Percentiles rank a stretch among this genome's conserved stretches.
Conservation (phyloP, 139 green algal species). For the Zygnema circumcarinatum region DNA sequence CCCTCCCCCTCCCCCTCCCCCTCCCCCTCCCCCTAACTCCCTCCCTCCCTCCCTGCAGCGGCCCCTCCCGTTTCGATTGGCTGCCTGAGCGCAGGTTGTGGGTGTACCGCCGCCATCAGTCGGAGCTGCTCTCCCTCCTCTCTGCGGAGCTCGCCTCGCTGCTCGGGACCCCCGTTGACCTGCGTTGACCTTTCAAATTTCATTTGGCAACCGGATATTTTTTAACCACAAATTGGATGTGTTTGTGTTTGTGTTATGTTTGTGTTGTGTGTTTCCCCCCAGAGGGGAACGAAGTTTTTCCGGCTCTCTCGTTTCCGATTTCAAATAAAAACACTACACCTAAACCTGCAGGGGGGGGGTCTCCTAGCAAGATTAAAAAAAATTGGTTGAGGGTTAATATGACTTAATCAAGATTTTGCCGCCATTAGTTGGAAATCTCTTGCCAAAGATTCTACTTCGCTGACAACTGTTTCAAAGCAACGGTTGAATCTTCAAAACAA, state of each 20-base stretch:
- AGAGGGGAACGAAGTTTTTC: too few relatives aligned
- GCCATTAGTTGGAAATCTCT: too few relatives aligned
- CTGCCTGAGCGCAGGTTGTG: background rate
- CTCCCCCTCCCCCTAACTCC: too few relatives aligned
- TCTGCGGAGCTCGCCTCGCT: background rate
- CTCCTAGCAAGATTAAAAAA: too few relatives aligned
- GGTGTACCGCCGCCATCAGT: background rate
- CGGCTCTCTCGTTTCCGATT: too few relatives aligned
- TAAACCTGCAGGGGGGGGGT: too few relatives aligned
- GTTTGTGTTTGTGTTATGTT: constrained; percentile 18
- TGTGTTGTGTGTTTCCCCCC: background rate
- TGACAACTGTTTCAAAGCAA: too few relatives aligned
- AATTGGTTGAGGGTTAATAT: too few relatives aligned
- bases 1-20: background rate
- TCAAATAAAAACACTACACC: too few relatives aligned
- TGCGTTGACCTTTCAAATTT: constrained; percentile 10
- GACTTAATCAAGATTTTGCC: too few relatives aligned
- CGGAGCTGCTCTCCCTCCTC: background rate
- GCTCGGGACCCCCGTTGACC: background rate
- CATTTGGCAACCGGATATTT: constrained; percentile 16
- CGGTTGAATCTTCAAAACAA: too few relatives aligned
- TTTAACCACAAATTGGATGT: background rate
- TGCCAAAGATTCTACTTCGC: too few relatives aligned
- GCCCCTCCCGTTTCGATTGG: background rate
- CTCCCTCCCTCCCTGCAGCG: background rate